phyloP scores from a whole-genome alignment of 2,329 filamentous ascomycete species.

The Cordyceps cicadae region DNA sequence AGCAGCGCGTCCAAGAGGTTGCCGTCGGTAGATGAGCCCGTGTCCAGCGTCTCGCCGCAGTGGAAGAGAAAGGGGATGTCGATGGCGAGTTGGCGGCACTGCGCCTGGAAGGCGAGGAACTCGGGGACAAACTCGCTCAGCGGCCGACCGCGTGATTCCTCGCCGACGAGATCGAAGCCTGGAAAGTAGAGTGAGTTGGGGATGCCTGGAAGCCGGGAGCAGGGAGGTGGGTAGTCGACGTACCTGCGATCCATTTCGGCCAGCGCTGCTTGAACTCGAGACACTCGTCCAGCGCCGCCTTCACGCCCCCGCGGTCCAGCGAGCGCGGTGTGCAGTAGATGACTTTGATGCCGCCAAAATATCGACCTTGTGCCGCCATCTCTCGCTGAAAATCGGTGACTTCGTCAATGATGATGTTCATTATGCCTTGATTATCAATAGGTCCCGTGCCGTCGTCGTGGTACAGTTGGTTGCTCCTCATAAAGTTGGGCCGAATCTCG shows the following conservation, averaged over 20 bases:
- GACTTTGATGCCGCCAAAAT: slow-evolving; percentile 59
- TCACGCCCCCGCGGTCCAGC: slow-evolving; percentile 40
- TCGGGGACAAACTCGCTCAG: slow-evolving; percentile 47
- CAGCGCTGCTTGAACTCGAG: slow-evolving; percentile 49
- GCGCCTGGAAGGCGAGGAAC: slow-evolving; percentile 46
- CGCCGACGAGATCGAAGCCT: slow-evolving; percentile 62
- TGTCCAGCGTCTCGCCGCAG: slow-evolving; percentile 65
- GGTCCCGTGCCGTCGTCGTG: slow-evolving; percentile 43
- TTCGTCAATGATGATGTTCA: slow-evolving; percentile 50
- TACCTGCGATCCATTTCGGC: slow-evolving; percentile 50
- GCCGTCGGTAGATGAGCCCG: slow-evolving; percentile 54
- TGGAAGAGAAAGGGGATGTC: slow-evolving; percentile 68
- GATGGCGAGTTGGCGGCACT: slow-evolving; percentile 38
- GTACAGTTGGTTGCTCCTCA: slow-evolving; percentile 54
- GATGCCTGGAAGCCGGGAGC: no score
- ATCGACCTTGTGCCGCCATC: slow-evolving; percentile 19
- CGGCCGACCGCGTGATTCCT: slow-evolving; percentile 54
- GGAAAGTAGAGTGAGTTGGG: not conserved
- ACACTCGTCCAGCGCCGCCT: slow-evolving; percentile 50
- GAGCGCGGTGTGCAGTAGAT: slow-evolving; percentile 64
- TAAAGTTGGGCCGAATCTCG: slow-evolving; percentile 62
- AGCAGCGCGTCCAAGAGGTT: slow-evolving; percentile 63
- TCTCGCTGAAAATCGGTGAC: slow-evolving; percentile 39
- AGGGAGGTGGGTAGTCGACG: not conserved
- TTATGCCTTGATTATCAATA: slow-evolving; percentile 50